Evolutionary conservation across 129 eudicot genomes (phyloP), one percentile per base, ranked within the genome.

Genomic region (Rutidosis leptorrhynchoides): DNA sequence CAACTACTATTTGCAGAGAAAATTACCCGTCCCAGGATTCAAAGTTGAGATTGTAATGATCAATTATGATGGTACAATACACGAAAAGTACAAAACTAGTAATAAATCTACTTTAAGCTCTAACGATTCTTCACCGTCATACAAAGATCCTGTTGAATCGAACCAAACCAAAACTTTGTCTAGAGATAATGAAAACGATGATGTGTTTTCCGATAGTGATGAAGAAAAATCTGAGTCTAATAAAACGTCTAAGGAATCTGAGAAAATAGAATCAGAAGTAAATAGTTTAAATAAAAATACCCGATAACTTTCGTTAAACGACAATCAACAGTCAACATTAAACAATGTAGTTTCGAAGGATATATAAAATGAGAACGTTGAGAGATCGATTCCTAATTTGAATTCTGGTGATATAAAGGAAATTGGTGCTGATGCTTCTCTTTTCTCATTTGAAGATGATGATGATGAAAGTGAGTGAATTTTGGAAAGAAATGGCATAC

Each of bases 351-450:
- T 62, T 58, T 67, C 90, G 7, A 61, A 56, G 45, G 74, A 81
- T 17, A 57, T 0, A 26, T 37, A 26, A 26, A 56, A 22, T 7
- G 74, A 75, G 17, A 62, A 64, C 14, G 78, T 6, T 37, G 81
- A 59, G 22, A 77, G 52, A 17, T 20, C 76, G 2, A 77, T 79
- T 28, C 82, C 83, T 2, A 82, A 80, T 76, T 26, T 82, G 70
- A 81, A 73, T 30, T 70, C 86, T 2, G 82, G 87, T 68, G 98
- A 88, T 65, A 81, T 93, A 17, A 93, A 86, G 80, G 96, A 95
- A 15, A 89, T 93, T 62, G 98, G 95, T 33, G 98, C 96, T 12
- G 98, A 93, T 80, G 98, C 98, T 66, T 93, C 98, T 21, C 96
- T 86, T 59, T 93, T 93, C 67, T 80, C 92, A 23, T 93, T 93